These are phyloP conservation scores for Phytopythium boreale DNA, from an alignment of 352 stramenopile genomes.

Conservation along the genomic window DNA sequence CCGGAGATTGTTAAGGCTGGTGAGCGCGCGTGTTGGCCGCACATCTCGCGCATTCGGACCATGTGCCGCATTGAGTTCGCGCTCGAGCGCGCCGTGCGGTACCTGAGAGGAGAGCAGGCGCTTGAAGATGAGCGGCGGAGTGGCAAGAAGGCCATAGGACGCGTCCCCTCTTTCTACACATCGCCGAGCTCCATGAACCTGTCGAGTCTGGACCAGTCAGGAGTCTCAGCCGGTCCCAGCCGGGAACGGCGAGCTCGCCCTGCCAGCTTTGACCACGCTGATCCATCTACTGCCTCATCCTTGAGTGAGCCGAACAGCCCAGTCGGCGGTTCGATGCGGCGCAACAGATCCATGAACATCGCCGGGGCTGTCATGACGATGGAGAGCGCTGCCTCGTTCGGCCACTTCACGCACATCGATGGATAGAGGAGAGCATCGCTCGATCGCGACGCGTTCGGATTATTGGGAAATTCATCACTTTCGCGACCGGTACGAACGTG, in stretches of 20 bases:
- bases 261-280: constrained; percentile 22
- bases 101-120: constrained; percentile 77
- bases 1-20: constrained; percentile 81
- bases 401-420: constrained; percentile 5
- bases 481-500: neutral
- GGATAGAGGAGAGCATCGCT: neutral
- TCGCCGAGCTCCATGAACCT: constrained; percentile 85
- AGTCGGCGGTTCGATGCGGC: constrained; percentile 37
- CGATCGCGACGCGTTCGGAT: neutral
- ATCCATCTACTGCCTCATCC: neutral
- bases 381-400: constrained; percentile 29
- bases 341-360: constrained; percentile 79
- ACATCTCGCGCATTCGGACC: constrained; percentile 93
- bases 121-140: constrained; percentile 72
- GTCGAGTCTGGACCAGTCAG: constrained; percentile 59
- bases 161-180: constrained; percentile 87
- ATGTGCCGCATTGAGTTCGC: constrained; percentile 97
- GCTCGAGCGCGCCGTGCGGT: constrained; percentile 89
- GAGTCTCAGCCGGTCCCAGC: constrained; percentile 10
- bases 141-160: constrained; percentile 67
- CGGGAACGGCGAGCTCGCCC: constrained; percentile 16
- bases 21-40: constrained; percentile 91
- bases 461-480: neutral
- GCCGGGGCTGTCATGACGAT: constrained; percentile 83
- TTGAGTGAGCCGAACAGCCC: constrained; percentile 12